Evolutionary conservation across 2,329 filamentous ascomycete genomes (phyloP).

Genomic region (Pestalotiopsis sp.): DNA sequence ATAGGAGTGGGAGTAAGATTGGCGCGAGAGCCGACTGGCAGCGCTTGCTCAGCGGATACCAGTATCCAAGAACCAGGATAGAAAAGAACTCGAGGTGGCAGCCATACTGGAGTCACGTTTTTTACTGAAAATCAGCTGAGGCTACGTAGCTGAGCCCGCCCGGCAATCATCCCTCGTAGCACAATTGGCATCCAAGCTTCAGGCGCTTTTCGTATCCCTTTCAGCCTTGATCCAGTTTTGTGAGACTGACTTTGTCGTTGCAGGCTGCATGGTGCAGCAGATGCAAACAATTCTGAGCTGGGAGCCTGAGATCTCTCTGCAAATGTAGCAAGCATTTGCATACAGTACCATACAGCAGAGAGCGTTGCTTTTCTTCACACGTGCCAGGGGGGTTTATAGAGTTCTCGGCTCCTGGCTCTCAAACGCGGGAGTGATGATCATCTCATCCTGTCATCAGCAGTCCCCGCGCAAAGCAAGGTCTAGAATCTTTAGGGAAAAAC

Average conservation of each 20-base stretch:
- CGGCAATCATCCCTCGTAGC: background rate
- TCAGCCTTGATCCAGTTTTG: background rate
- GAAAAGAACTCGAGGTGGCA: background rate
- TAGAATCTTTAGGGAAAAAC: background rate
- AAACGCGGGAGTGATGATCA: slow-evolving; percentile 4
- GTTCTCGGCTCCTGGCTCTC: background rate
- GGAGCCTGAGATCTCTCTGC: background rate
- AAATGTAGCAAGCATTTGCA: background rate
- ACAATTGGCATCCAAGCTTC: background rate
- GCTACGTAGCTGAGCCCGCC: background rate
- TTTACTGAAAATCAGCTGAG: background rate
- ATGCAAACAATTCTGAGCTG: background rate
- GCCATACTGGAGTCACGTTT: background rate
- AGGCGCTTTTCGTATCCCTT: background rate
- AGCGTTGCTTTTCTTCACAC: background rate
- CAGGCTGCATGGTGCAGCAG: background rate
- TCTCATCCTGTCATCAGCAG: slow-evolving; percentile 2
- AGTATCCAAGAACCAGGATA: background rate
- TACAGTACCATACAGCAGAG: slow-evolving; percentile 1
- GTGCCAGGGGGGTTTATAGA: background rate
- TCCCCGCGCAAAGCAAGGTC: background rate
- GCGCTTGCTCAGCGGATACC: background rate
- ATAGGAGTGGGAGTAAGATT: background rate
- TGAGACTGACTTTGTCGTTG: background rate
- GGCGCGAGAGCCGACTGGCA: background rate